Percentiles rank a stretch among this genome's conserved stretches.
Conservation (phyloP, 1,284 basidiomycete species). For the Fomes fomentarius region DNA sequence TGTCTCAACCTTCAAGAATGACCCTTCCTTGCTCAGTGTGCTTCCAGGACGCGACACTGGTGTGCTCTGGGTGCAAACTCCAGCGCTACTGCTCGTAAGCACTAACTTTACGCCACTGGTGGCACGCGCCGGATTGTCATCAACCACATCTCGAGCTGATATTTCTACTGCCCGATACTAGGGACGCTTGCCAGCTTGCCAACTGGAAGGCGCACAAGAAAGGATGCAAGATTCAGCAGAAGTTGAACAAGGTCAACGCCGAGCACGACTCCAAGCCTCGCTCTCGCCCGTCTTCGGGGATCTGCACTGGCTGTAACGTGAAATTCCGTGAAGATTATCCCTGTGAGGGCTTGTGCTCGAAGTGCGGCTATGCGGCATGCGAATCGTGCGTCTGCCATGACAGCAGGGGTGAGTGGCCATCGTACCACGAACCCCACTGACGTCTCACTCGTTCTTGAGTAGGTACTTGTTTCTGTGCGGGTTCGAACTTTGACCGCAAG, state of each 20-base stretch:
- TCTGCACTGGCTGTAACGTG: slow-evolving; percentile 15
- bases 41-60: slow-evolving; percentile 13
- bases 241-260: slow-evolving; percentile 32
- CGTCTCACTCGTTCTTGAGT: background rate
- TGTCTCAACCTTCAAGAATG: background rate
- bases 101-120: too few species aligned
- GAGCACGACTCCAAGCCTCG: slow-evolving; percentile 23
- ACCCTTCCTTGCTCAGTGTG: slow-evolving; percentile 18
- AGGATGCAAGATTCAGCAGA: slow-evolving; percentile 38
- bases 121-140: too few species aligned
- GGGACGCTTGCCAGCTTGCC: slow-evolving; percentile 31
- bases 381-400: slow-evolving; percentile 35
- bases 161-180: slow-evolving; percentile 2
- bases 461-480: slow-evolving; percentile 42
- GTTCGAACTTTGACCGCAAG: slow-evolving; percentile 37
- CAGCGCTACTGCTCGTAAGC: slow-evolving; percentile 29
- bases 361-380: slow-evolving; percentile 39
- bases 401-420: slow-evolving; percentile 27
- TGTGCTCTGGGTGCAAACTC: slow-evolving; percentile 25
- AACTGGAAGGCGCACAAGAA: slow-evolving; percentile 40
- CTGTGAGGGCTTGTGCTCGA: slow-evolving; percentile 15
- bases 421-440: too few species aligned
- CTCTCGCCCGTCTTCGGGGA: background rate
- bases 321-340: slow-evolving; percentile 11
- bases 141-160: background rate